Conservation (phyloP, 345 rosid genomes). For the Mallotus nudiflorus region DNA sequence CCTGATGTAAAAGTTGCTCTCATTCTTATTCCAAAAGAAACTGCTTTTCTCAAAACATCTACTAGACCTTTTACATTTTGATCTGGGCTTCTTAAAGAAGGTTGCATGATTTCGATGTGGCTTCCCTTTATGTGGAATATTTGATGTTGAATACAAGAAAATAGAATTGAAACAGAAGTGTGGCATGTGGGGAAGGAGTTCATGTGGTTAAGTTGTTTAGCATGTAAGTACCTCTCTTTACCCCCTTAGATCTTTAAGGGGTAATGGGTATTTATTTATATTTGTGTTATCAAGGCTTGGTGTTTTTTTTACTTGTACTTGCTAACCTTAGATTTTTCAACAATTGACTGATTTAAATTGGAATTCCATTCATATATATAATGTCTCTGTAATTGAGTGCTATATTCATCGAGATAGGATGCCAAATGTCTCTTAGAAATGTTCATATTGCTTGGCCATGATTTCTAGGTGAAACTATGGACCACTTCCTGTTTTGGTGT, state of each 20-base stretch:
- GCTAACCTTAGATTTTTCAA: background rate
- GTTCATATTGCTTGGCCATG: background rate
- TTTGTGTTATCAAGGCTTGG: background rate
- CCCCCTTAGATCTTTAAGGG: background rate
- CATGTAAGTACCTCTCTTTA: background rate
- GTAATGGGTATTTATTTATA: too few species aligned
- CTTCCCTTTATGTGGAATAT: background rate
- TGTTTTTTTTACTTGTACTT: background rate
- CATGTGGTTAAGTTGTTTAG: background rate
- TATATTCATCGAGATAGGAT: background rate
- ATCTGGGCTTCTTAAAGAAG: background rate
- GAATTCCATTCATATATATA: background rate
- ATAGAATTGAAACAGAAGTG: background rate
- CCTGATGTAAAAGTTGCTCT: background rate
- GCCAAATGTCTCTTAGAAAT: conserved; percentile 1
- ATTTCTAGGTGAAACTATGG: background rate
- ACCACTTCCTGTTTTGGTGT: too few species aligned
- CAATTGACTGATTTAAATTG: background rate
- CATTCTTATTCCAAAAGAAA: too few species aligned
- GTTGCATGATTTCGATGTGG: background rate
- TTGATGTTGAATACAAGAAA: background rate
- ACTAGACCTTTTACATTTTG: background rate
- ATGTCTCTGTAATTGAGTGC: background rate
- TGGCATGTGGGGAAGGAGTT: background rate
- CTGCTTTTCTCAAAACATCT: too few species aligned